phyloP scores from a whole-genome alignment of 129 eudicot species.

The Smallanthus sonchifolius region DNA sequence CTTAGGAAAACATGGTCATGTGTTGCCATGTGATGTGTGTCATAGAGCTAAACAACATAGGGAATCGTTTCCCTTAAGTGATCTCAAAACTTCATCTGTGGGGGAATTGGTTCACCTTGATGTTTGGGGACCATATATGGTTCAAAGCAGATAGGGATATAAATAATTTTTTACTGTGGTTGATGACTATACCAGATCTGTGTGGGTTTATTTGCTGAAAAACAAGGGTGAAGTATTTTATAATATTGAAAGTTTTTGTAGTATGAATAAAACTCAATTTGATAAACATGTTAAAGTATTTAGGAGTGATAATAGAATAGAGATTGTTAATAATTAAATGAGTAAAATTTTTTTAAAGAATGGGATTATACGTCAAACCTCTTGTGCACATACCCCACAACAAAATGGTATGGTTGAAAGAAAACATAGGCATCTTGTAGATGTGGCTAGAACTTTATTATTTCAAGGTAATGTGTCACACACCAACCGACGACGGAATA shows the following conservation, averaged over 20 bases:
- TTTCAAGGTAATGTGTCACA: too few relatives aligned
- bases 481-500: too few relatives aligned
- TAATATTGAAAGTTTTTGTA: background rate
- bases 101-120: background rate
- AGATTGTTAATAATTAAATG: background rate
- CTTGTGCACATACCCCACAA: background rate
- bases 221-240: background rate
- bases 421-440: background rate
- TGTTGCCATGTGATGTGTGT: background rate
- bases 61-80: background rate
- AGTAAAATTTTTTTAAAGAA: too few relatives aligned
- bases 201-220: background rate
- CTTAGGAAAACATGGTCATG: background rate
- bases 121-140: background rate
- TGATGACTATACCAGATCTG: background rate
- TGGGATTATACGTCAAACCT: background rate
- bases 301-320: background rate
- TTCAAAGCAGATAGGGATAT: background rate
- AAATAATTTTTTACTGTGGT: background rate
- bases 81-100: background rate
- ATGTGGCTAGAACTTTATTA: background rate
- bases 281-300: too few relatives aligned
- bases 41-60: background rate
- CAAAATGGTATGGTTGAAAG: background rate
- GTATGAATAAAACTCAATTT: background rate